These are phyloP conservation scores for Oxytropis ochrocephala DNA, from an alignment of 306 rosid species.

Conservation along the genomic window DNA sequence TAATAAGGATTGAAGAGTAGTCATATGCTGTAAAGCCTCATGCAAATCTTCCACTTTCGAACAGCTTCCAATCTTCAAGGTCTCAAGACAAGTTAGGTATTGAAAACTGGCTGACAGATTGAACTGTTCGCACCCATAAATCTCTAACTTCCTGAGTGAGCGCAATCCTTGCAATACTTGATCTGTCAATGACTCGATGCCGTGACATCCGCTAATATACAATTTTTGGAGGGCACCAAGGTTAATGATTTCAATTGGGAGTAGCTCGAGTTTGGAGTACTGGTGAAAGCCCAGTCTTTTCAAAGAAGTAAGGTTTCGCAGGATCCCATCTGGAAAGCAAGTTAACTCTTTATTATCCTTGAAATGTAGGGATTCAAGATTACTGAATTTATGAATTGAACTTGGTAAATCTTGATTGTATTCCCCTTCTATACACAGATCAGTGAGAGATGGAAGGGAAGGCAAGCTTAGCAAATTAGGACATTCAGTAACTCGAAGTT, in stretches of 20 bases:
- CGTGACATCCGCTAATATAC: neutral
- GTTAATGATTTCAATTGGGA: neutral
- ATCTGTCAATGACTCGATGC: neutral
- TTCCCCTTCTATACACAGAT: neutral
- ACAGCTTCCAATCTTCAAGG: no score
- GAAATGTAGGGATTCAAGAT: neutral
- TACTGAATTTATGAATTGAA: neutral
- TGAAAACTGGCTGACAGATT: no score
- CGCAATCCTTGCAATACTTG: neutral
- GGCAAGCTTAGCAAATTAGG: conserved; percentile 6
- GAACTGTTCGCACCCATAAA: accelerated
- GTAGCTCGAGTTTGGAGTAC: neutral
- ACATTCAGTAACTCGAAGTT: neutral
- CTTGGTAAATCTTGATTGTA: neutral
- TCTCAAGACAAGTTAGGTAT: no score
- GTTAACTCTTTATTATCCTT: neutral
- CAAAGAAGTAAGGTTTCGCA: neutral
- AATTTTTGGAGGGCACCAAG: neutral
- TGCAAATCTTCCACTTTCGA: no score
- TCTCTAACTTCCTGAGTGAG: neutral
- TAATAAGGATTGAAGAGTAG: no score
- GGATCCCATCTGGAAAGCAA: neutral
- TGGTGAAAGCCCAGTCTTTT: neutral
- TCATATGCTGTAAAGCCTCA: no score
- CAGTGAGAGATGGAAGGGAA: neutral